Base-by-base conservation (phyloP, 2,329 filamentous ascomycete genomes). In the Trichophyton simii region DNA sequence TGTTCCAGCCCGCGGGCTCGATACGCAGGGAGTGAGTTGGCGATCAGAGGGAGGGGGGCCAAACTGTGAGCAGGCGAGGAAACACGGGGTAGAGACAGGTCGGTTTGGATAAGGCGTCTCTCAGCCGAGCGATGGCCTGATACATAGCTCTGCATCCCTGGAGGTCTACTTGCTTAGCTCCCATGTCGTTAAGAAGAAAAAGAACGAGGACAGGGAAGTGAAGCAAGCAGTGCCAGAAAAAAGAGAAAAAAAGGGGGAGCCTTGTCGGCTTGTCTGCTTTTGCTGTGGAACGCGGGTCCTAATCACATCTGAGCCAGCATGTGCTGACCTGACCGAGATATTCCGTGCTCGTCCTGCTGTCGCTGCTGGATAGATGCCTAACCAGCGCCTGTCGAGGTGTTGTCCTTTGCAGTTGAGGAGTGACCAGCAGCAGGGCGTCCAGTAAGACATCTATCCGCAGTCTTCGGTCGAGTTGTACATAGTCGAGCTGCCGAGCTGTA, bases 271-370 rank as follows among this genome's bases (percentile, higher is more conserved):
- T 34, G 31, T 9, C 22, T 28, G 25, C 25, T 28, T 36, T 48
- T 20, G 44, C 44, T 48, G 44, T 48, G 44, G 50, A 54, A 54
- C 28, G 50, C 50, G 31, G 11, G 50, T 54, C 13, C 50, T 18
- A 18, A 31, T 54, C 50, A 54, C 50, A 54, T 54, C 25, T 54
- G 50, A 54, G 50, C 50, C 50, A 31, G 50, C 50, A 54, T 36
- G 11, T 13, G 34, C 9, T 13, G 34, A 13, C 18, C 9, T 13
- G 34, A 13, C 18, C 50, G 28, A 8, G 25, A 18, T 54, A n/a
- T 34, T 34, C 50, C 22, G 22, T 13, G 50, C 48, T 31, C 3
- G 18, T 31, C 50, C 28, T 8, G 22, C 22, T 13, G 11, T 54
- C 50, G 5, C n/a, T 54, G 18, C 9, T 54, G 22, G 50, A 54